Conservation (phyloP, 306 rosid genomes). For the Phaseolus lunatus region DNA sequence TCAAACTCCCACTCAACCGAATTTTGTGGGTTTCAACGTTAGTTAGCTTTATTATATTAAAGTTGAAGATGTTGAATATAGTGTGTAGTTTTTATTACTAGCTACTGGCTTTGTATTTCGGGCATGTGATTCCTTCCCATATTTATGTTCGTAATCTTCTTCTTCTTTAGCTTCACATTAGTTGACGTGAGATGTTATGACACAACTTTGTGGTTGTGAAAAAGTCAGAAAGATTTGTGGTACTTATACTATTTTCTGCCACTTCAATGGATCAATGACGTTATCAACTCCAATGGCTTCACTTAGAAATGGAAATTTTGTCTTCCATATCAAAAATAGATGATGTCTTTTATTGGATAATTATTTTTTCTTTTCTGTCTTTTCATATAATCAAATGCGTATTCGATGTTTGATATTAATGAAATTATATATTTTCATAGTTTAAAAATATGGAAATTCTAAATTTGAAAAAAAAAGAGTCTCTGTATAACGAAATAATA, state of each 20-base stretch:
- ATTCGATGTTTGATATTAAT: not conserved
- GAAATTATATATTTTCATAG: not conserved
- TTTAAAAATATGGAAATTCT: not conserved
- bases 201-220: slow-evolving; percentile 42
- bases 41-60: too few relatives aligned
- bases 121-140: slow-evolving; percentile 42
- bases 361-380: not conserved
- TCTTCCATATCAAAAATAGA: slow-evolving; percentile 34
- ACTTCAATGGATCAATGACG: slow-evolving; percentile 52
- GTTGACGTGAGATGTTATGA: slow-evolving; percentile 42
- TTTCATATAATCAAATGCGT: not conserved
- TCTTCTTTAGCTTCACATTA: slow-evolving; percentile 36
- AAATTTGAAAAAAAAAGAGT: not conserved
- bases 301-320: slow-evolving; percentile 50
- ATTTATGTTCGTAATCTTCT: slow-evolving; percentile 38
- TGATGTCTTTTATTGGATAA: not conserved
- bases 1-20: too few relatives aligned
- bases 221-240: slow-evolving; percentile 40
- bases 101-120: not conserved
- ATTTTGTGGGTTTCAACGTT: too few relatives aligned
- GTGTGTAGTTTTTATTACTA: not conserved
- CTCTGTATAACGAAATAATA: not conserved
- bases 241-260: slow-evolving; percentile 33
- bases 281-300: slow-evolving; percentile 57
- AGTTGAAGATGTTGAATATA: slow-evolving; percentile 10